phyloP scores from a whole-genome alignment of 176 grass and related monocot species.

The Avena eriantha region DNA sequence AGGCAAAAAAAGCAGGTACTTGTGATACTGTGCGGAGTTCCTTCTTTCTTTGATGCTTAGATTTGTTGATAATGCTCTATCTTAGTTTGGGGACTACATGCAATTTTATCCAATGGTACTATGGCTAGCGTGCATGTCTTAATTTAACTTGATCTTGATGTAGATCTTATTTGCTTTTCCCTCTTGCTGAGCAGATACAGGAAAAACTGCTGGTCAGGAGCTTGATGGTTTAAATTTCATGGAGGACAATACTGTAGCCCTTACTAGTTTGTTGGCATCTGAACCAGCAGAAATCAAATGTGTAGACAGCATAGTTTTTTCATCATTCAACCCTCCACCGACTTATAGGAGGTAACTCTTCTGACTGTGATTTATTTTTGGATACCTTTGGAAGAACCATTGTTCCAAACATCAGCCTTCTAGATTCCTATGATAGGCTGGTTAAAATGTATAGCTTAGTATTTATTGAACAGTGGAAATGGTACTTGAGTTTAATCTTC shows the following conservation, averaged over 20 bases:
- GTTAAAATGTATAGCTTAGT: slow-evolving; percentile 4
- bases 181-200: slow-evolving; percentile 54
- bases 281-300: slow-evolving; percentile 79
- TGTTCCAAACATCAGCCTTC: slow-evolving; percentile 21
- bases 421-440: neutral
- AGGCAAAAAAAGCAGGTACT: slow-evolving; percentile 76
- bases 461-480: neutral
- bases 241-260: slow-evolving; percentile 65
- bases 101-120: slow-evolving; percentile 22
- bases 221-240: slow-evolving; percentile 92
- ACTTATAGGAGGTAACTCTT: slow-evolving; percentile 80
- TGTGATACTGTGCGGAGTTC: neutral
- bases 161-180: slow-evolving; percentile 32
- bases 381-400: neutral
- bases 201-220: slow-evolving; percentile 71
- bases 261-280: slow-evolving; percentile 66
- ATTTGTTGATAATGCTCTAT: slow-evolving; percentile 1
- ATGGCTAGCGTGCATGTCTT: slow-evolving; percentile 8
- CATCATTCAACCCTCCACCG: slow-evolving; percentile 96
- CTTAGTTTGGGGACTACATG: neutral
- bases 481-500: neutral
- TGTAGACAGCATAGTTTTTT: slow-evolving; percentile 82
- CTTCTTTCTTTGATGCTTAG: slow-evolving; percentile 21
- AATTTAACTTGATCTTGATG: neutral
- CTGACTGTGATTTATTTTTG: slow-evolving; percentile 1